A percentile compares a stretch with the other conserved stretches of the same genome.
Conservation (phyloP, 441 rosid species). For the California macrophylla region DNA sequence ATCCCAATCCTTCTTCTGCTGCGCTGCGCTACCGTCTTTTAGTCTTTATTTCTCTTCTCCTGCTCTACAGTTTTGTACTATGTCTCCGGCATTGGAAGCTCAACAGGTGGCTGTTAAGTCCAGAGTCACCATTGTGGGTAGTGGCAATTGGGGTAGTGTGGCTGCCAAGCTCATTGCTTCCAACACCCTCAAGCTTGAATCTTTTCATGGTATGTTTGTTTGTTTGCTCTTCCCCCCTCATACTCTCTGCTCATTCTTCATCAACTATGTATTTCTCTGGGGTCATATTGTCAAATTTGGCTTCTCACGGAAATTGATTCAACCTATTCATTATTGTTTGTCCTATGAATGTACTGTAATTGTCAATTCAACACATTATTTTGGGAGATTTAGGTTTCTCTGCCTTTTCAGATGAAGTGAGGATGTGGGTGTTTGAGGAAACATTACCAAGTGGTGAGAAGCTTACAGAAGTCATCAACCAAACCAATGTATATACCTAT, state of each 20-base stretch:
- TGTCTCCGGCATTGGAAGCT: constrained; percentile 38
- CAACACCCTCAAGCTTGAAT: constrained; percentile 59
- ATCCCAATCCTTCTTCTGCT: background rate
- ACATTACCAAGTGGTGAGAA: constrained; percentile 71
- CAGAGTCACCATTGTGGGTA: constrained; percentile 75
- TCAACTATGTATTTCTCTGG: too few species aligned
- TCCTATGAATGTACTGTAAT: background rate
- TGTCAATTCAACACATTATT: background rate
- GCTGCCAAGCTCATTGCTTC: constrained; percentile 95
- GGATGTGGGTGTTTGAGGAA: constrained; percentile 98
- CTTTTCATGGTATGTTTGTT: constrained; percentile 55
- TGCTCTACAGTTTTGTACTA: background rate
- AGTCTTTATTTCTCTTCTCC: too few species aligned
- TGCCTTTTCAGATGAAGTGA: constrained; percentile 67
- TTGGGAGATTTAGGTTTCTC: background rate
- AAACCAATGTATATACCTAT: constrained; percentile 51
- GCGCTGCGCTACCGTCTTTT: too few species aligned
- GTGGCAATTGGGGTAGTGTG: constrained; percentile 98
- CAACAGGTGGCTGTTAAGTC: constrained; percentile 27
- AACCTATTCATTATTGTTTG: background rate
- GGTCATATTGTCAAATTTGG: too few species aligned
- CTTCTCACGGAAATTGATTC: too few species aligned
- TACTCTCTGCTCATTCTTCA: background rate
- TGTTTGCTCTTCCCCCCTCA: background rate
- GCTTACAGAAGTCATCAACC: constrained; percentile 77